Evolutionary conservation across 352 stramenopile genomes (phyloP).

Genomic region (Phytopythium montanum): DNA sequence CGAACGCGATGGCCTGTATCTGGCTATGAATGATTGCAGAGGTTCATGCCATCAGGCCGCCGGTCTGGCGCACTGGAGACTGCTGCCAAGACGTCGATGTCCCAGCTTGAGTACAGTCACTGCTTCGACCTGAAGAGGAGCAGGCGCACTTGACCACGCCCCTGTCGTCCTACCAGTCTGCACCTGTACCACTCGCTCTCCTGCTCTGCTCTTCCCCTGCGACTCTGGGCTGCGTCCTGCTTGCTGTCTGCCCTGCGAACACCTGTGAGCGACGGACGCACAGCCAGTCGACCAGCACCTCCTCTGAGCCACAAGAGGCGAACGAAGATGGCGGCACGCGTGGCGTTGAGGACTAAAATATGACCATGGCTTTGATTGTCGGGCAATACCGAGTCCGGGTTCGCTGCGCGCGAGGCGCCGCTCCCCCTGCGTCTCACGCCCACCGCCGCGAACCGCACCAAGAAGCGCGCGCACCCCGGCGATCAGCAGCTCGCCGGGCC

Average conservation of each 20-base stretch:
- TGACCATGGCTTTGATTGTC: constrained; percentile 47
- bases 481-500: constrained; percentile 9
- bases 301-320: background rate
- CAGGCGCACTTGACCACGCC: too few relatives aligned
- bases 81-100: background rate
- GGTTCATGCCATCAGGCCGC: background rate
- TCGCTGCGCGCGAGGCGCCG: constrained; percentile 6
- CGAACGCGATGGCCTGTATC: too few relatives aligned
- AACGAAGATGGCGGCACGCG: constrained; percentile 7
- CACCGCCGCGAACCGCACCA: constrained; percentile 10
- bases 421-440: constrained; percentile 5
- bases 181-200: background rate
- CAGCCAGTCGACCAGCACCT: background rate
- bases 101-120: background rate
- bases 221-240: background rate
- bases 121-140: background rate
- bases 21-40: background rate
- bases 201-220: background rate
- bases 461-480: constrained; percentile 11
- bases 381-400: constrained; percentile 19
- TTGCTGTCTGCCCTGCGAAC: background rate
- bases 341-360: constrained; percentile 46
- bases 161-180: background rate
- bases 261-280: background rate
- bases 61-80: background rate